Evolutionary conservation across 352 stramenopile species (phyloP).

Genomic region (Phytopythium montanum): DNA sequence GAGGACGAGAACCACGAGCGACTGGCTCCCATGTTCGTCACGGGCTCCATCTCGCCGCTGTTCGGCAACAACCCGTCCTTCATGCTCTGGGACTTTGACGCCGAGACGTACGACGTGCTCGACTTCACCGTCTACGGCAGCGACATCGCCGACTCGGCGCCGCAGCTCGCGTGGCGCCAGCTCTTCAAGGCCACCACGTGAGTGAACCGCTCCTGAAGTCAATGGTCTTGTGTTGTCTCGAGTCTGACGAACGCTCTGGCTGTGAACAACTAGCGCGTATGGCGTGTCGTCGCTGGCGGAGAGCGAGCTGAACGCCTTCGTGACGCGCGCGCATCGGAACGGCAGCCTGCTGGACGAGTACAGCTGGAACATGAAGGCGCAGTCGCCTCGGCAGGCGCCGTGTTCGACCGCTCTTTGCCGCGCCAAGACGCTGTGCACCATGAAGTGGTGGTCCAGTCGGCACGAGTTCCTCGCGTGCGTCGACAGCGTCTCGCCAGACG

Average conservation of each 20-base stretch:
- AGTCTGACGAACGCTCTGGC: not conserved
- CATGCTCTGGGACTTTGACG: slow-evolving; percentile 82
- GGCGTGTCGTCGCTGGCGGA: slow-evolving; percentile 46
- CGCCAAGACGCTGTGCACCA: slow-evolving; percentile 66
- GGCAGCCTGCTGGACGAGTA: slow-evolving; percentile 57
- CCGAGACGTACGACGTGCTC: slow-evolving; percentile 67
- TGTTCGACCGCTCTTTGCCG: slow-evolving; percentile 46
- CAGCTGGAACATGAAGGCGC: slow-evolving; percentile 85
- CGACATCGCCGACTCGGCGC: slow-evolving; percentile 48
- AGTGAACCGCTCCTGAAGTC: not conserved
- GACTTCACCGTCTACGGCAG: slow-evolving; percentile 79
- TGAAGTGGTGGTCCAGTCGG: slow-evolving; percentile 84
- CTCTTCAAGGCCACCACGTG: slow-evolving; percentile 46
- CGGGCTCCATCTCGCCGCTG: slow-evolving; percentile 84
- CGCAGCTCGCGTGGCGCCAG: slow-evolving; percentile 54
- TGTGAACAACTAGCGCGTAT: slow-evolving; percentile 30
- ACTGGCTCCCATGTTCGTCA: slow-evolving; percentile 78
- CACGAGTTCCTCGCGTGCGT: slow-evolving; percentile 67
- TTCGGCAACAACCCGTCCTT: slow-evolving; percentile 93
- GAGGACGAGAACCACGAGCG: slow-evolving; percentile 13
- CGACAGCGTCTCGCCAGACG: slow-evolving; percentile 18
- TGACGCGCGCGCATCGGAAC: slow-evolving; percentile 46
- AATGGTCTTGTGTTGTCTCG: not conserved
- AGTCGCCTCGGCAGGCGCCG: slow-evolving; percentile 38
- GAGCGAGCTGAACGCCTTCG: slow-evolving; percentile 35